Conservation (phyloP, 164 flowering plant species). For the Tinospora cordifolia region DNA sequence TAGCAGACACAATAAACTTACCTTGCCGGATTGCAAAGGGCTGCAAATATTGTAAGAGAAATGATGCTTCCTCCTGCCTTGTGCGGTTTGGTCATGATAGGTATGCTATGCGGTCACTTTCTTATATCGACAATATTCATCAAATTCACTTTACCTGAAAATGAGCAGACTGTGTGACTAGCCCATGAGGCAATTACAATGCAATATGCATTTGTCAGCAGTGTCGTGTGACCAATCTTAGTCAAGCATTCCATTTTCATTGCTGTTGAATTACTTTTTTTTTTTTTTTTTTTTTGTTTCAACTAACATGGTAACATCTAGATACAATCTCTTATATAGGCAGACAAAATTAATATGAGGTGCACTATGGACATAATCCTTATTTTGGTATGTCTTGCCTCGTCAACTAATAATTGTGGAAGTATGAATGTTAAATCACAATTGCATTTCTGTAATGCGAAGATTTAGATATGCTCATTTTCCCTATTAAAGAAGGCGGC, state of each 20-base stretch:
- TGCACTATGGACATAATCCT: no score
- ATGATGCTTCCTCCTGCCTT: slow-evolving; percentile 85
- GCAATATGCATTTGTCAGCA: background rate
- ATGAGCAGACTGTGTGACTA: background rate
- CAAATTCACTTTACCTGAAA: background rate
- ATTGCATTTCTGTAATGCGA: no score
- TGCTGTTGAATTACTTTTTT: background rate
- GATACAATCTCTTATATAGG: no score
- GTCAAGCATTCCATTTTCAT: background rate
- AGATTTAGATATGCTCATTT: no score
- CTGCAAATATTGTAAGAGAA: slow-evolving; percentile 72
- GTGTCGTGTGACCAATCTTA: background rate
- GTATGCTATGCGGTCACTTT: slow-evolving; percentile 27
- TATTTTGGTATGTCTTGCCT: no score
- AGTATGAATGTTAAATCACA: no score
- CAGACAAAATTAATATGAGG: no score
- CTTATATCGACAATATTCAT: background rate
- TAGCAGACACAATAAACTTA: slow-evolving; percentile 80
- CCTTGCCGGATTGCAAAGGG: slow-evolving; percentile 96
- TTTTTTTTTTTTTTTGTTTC: no score
- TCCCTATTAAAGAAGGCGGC: no score
- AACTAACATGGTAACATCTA: no score
- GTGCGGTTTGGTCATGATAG: slow-evolving; percentile 76
- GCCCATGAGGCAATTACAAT: background rate
- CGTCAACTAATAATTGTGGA: no score